phyloP scores from a whole-genome alignment of 768 basidiomycete genomes.

The Mycena chlorophos region DNA sequence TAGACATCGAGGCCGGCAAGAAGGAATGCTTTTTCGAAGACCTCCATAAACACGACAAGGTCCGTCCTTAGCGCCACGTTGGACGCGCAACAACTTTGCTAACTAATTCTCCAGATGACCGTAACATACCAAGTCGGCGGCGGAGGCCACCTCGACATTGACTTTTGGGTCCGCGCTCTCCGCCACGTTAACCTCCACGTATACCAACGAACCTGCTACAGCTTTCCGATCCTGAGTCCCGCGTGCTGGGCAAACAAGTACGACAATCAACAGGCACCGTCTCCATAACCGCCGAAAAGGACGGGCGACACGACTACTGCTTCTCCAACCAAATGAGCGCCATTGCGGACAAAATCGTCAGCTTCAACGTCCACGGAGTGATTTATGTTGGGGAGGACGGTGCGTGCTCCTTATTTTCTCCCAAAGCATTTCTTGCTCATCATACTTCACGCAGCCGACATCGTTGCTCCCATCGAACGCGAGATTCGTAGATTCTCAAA shows the following conservation, averaged over 20 bases:
- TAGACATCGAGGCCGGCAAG: constrained; percentile 72
- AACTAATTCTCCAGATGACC: constrained; percentile 72
- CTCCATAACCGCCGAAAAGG: constrained; percentile 81
- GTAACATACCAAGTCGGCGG: constrained; percentile 99
- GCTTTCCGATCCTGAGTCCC: constrained; percentile 77
- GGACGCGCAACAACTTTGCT: neutral
- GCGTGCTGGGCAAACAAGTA: constrained; percentile 73
- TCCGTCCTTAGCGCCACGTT: constrained; percentile 27
- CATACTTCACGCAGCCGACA: constrained; percentile 44
- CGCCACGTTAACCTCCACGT: constrained; percentile 4
- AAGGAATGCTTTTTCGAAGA: constrained; percentile 98
- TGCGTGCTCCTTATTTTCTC: constrained; percentile 32
- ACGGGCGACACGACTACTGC: constrained; percentile 92
- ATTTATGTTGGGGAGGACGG: constrained; percentile 93
- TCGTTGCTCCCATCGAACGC: constrained; percentile 92
- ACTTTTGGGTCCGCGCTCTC: constrained; percentile 77
- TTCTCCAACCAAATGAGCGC: constrained; percentile 99
- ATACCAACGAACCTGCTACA: constrained; percentile 33
- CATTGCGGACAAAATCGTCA: constrained; percentile 92
- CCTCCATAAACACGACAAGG: constrained; percentile 88
- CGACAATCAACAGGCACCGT: constrained; percentile 87
- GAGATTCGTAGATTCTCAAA: constrained; percentile 86
- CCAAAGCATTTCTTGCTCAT: neutral
- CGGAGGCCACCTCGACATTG: constrained; percentile 95
- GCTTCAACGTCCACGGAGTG: constrained; percentile 98